Percentiles rank a stretch among this genome's conserved stretches.
These are phyloP conservation scores for Coniochaeta hoffmannii DNA, from an alignment of 2,329 filamentous ascomycete genomes.

Conservation along the genomic window DNA sequence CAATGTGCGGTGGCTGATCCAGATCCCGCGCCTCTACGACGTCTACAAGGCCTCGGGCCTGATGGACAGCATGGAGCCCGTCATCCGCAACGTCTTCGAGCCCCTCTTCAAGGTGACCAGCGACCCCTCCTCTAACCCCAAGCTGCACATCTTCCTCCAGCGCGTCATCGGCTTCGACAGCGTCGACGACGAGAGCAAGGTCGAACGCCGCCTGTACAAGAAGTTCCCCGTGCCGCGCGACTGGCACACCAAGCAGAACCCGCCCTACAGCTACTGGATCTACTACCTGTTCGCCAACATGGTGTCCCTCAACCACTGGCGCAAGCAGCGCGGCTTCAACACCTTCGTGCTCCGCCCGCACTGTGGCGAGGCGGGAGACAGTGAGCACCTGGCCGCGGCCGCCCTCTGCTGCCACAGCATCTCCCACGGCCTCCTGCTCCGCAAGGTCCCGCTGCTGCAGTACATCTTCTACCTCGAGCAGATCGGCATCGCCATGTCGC, in stretches of 20 bases:
- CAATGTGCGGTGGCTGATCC: conserved; percentile 95
- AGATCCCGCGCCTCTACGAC: conserved; percentile 89
- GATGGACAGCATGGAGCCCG: conserved; percentile 84
- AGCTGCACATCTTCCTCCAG: conserved; percentile 90
- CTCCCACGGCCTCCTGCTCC: conserved; percentile 83
- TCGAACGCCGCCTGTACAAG: conserved; percentile 85
- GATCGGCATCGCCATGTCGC: conserved; percentile 99
- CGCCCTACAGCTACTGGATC: conserved; percentile 98
- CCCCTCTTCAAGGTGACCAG: conserved; percentile 92
- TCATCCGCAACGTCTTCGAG: conserved; percentile 85
- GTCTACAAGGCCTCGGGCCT: conserved; percentile 86
- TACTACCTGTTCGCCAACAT: conserved; percentile 97
- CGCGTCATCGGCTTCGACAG: conserved; percentile 95
- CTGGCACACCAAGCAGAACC: conserved; percentile 91
- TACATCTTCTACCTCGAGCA: conserved; percentile 98
- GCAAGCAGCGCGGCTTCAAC: conserved; percentile 87
- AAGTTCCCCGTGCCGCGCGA: conserved; percentile 88
- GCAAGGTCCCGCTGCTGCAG: conserved; percentile 90
- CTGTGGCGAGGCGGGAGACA: conserved; percentile 94
- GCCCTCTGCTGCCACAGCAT: conserved; percentile 94
- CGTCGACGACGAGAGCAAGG: conserved; percentile 96
- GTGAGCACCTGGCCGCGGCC: conserved; percentile 88
- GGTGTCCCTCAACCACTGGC: conserved; percentile 83
- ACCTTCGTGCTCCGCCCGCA: conserved; percentile 90
- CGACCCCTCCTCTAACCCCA: conserved; percentile 78